Percentiles rank a stretch among this genome's conserved stretches.
Conservation (phyloP, 257 asterid species). For the Solanum pinnatisectum region DNA sequence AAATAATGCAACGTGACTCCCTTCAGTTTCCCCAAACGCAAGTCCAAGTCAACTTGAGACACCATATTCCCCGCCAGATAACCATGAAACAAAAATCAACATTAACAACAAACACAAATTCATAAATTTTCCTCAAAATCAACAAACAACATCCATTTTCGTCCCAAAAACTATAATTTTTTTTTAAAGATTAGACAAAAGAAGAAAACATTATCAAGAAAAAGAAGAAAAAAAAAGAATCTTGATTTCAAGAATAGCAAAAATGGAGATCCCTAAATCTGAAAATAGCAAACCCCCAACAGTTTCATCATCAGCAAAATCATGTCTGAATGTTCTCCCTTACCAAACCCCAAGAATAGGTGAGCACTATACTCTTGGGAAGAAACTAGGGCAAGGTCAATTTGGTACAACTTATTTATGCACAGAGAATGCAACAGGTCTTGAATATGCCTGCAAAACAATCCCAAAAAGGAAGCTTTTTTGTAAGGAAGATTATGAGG, state of each 20-base stretch:
- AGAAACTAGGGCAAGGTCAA: conserved; percentile 15
- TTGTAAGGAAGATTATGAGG: conserved; percentile 9
- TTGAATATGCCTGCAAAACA: conserved; percentile 13
- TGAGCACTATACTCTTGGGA: conserved; percentile 8
- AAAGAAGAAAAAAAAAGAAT: neutral
- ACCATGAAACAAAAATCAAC: neutral
- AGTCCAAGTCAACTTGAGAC: neutral
- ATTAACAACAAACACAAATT: neutral
- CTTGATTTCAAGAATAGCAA: neutral
- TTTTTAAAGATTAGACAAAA: neutral
- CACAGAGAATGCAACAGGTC: conserved; percentile 5
- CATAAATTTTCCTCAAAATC: neutral
- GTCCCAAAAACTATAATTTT: too few relatives aligned
- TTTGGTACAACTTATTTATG: conserved; percentile 16
- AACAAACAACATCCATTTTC: neutral
- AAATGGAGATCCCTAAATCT: neutral
- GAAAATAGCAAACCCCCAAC: neutral
- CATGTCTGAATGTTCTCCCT: conserved; percentile 1
- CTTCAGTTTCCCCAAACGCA: neutral
- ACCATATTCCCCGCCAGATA: neutral
- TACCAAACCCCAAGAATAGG: conserved; percentile 6
- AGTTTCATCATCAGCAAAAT: neutral
- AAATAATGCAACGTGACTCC: neutral
- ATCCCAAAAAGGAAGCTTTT: conserved; percentile 6
- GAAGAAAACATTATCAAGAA: neutral